Evolutionary conservation across 2,329 filamentous ascomycete genomes (phyloP).

Genomic region (Hypocrella siamensis): DNA sequence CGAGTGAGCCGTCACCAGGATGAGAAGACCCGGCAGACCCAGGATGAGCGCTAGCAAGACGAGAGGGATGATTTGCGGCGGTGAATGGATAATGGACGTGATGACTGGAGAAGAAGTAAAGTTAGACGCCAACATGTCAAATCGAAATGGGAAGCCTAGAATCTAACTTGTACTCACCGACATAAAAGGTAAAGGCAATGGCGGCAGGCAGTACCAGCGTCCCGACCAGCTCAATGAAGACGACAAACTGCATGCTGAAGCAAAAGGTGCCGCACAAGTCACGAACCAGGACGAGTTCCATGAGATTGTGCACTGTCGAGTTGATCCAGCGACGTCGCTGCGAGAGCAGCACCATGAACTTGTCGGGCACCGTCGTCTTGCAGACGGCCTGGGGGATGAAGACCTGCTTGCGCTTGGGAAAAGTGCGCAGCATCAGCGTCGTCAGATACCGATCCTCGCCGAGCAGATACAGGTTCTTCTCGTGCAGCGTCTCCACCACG

Average conservation of each 20-base stretch:
- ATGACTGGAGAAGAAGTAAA: conserved; percentile 45
- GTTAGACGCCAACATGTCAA: background rate
- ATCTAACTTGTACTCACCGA: conserved; percentile 45
- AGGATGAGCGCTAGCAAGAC: conserved; percentile 81
- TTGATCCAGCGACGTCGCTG: conserved; percentile 98
- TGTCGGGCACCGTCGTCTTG: conserved; percentile 91
- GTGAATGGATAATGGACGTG: conserved; percentile 64
- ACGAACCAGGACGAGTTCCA: conserved; percentile 89
- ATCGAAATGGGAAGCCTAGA: background rate
- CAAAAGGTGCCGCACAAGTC: conserved; percentile 98
- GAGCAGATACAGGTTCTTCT: conserved; percentile 84
- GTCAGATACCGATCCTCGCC: conserved; percentile 92
- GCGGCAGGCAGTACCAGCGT: conserved; percentile 91
- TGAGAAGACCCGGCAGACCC: conserved; percentile 80
- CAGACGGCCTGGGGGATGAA: conserved; percentile 97
- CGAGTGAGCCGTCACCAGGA: conserved; percentile 84
- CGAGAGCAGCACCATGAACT: conserved; percentile 82
- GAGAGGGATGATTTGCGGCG: conserved; percentile 76
- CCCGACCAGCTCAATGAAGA: conserved; percentile 88
- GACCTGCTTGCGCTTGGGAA: conserved; percentile 97
- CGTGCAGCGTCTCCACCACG: conserved; percentile 93
- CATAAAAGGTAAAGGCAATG: conserved; percentile 93
- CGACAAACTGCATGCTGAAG: conserved; percentile 99
- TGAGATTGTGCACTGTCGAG: conserved; percentile 95
- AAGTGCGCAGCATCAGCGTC: conserved; percentile 95